phyloP scores from a whole-genome alignment of 768 basidiomycete species.

The Auricularia sp. region DNA sequence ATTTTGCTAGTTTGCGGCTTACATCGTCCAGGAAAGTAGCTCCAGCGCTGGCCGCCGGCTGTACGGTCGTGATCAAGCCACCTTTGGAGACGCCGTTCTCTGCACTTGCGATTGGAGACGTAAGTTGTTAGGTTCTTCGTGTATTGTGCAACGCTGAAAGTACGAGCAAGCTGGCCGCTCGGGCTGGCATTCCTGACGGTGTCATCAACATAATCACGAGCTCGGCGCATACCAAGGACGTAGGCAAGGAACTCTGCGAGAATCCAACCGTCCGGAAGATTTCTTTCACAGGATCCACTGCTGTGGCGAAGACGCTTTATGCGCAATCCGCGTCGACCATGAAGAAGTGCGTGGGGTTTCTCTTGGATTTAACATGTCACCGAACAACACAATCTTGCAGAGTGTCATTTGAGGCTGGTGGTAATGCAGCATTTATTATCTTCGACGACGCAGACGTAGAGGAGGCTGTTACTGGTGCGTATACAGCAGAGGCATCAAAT shows the following conservation, averaged over 20 bases:
- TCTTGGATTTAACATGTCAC: neutral
- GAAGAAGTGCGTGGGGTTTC: conserved; percentile 54
- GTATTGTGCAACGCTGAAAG: conserved; percentile 3
- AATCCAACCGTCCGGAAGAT: conserved; percentile 80
- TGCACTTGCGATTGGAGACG: conserved; percentile 83
- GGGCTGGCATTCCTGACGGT: conserved; percentile 90
- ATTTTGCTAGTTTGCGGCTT: conserved; percentile 9
- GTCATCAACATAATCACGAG: conserved; percentile 94
- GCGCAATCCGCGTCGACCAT: conserved; percentile 63
- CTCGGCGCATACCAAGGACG: conserved; percentile 69
- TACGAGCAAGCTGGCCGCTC: conserved; percentile 50
- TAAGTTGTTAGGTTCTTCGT: conserved; percentile 18
- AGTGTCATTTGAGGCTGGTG: conserved; percentile 78
- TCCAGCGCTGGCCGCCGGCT: conserved; percentile 89
- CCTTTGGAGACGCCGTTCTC: conserved; percentile 93
- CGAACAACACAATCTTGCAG: conserved; percentile 17
- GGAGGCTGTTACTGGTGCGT: conserved; percentile 50
- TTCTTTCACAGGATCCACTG: conserved; percentile 82
- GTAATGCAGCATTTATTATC: conserved; percentile 93
- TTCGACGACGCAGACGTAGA: conserved; percentile 95
- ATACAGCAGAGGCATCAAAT: no score
- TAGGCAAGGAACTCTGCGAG: conserved; percentile 91
- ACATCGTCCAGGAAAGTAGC: conserved; percentile 76
- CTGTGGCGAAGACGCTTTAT: conserved; percentile 68
- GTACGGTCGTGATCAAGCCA: conserved; percentile 90